These are phyloP conservation scores for Chalaropsis ovoidea DNA, from an alignment of 2,329 filamentous ascomycete genomes.

Conservation along the genomic window DNA sequence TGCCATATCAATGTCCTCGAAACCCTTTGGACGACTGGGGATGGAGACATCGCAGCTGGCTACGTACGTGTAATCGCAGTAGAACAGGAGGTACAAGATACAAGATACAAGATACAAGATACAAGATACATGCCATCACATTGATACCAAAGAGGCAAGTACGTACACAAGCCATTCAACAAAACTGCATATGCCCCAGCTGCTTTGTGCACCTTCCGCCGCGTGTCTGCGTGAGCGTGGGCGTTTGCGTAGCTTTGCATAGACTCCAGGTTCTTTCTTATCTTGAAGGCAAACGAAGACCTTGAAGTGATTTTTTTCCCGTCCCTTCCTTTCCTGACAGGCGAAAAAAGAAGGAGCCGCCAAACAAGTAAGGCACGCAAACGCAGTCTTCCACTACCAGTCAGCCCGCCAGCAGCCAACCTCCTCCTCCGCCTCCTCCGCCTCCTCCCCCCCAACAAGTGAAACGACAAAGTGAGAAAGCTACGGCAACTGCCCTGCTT, in stretches of 20 bases:
- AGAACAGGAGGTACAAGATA: too few relatives aligned
- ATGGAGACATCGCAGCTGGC: too few relatives aligned
- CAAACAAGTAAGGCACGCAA: constrained; percentile 3
- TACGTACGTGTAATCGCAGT: too few relatives aligned
- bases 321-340: background rate
- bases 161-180: background rate
- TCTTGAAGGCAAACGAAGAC: background rate
- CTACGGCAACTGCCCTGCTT: background rate
- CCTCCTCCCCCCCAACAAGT: background rate
- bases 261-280: background rate
- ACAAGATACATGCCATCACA: too few relatives aligned
- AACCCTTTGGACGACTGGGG: too few relatives aligned
- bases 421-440: background rate
- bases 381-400: background rate
- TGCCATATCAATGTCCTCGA: too few relatives aligned
- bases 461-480: background rate
- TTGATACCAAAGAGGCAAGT: too few relatives aligned
- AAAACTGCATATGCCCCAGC: background rate
- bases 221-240: background rate
- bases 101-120: too few relatives aligned
- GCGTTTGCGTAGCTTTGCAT: background rate
- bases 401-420: background rate
- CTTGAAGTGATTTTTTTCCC: too few relatives aligned
- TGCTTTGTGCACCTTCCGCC: background rate
- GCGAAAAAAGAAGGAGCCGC: background rate